Conservation (phyloP, 768 basidiomycete genomes). For the Pleurotus platypus region DNA sequence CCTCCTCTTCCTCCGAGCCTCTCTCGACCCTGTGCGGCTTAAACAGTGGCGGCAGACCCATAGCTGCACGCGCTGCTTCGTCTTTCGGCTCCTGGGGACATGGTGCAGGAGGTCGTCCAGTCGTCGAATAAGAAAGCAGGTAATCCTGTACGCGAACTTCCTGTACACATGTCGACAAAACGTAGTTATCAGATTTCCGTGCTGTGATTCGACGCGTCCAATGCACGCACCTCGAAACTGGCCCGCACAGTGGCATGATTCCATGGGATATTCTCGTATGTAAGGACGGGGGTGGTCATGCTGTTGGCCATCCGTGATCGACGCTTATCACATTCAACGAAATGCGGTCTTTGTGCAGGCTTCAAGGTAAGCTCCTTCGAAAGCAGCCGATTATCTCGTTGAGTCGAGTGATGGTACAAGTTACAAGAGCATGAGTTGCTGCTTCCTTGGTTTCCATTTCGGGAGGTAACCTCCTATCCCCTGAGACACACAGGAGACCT, state of each 20-base stretch:
- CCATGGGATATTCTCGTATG: constrained; percentile 1
- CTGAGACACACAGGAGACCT: no score
- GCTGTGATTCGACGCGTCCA: not conserved
- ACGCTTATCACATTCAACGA: no score
- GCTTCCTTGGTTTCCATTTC: no score
- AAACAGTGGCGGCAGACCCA: constrained; percentile 50
- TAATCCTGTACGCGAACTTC: constrained; percentile 58
- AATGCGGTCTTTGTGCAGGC: no score
- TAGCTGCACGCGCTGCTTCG: constrained; percentile 34
- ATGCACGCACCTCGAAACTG: constrained; percentile 1
- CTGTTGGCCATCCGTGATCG: no score
- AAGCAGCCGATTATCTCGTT: no score
- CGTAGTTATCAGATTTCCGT: not conserved
- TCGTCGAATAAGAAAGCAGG: constrained; percentile 40
- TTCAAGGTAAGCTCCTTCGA: no score
- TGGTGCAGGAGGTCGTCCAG: constrained; percentile 45
- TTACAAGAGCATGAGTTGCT: no score
- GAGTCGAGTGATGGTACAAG: no score
- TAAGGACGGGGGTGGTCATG: not conserved
- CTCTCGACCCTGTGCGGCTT: constrained; percentile 28
- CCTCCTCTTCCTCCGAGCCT: not conserved
- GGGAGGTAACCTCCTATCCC: no score
- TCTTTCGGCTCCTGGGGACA: constrained; percentile 45
- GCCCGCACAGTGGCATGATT: not conserved
- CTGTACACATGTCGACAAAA: constrained; percentile 24